Percentiles rank a stretch among this genome's conserved stretches.
Conservation (phyloP, 1,139 yeast genomes). For the Pneumocystis jirovecii region DNA sequence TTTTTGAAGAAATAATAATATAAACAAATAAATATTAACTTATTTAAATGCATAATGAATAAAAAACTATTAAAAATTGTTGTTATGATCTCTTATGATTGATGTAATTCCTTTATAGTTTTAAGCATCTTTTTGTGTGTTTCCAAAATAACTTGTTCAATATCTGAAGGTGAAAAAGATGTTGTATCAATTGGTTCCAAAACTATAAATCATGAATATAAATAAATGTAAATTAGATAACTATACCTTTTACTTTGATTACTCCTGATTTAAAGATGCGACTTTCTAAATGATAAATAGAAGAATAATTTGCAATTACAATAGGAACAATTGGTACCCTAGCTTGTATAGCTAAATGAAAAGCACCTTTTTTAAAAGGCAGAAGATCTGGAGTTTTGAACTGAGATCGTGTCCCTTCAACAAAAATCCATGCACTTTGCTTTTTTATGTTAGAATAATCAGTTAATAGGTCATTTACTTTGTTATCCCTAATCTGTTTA, state of each 20-base stretch:
- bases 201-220: slow-evolving; percentile 24
- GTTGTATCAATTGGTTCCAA: slow-evolving; percentile 51
- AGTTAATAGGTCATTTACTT: slow-evolving; percentile 53
- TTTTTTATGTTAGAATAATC: not conserved
- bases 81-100: not conserved
- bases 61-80: not conserved
- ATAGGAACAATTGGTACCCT: slow-evolving; percentile 77
- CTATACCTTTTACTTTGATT: slow-evolving; percentile 27
- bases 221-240: not conserved
- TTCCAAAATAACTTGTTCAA: slow-evolving; percentile 33
- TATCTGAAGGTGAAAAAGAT: slow-evolving; percentile 45
- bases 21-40: not conserved
- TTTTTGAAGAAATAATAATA: not conserved
- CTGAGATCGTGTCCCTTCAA: slow-evolving; percentile 79
- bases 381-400: slow-evolving; percentile 49
- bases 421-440: slow-evolving; percentile 18
- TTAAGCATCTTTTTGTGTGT: slow-evolving; percentile 28
- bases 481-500: slow-evolving; percentile 38
- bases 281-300: slow-evolving; percentile 45
- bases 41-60: not conserved
- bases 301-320: slow-evolving; percentile 73
- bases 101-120: slow-evolving; percentile 20
- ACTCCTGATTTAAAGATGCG: slow-evolving; percentile 44
- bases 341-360: slow-evolving; percentile 90
- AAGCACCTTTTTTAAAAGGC: slow-evolving; percentile 94